These are phyloP conservation scores for Thielaviopsis ethacetica DNA, from an alignment of 2,329 filamentous ascomycete genomes.

Conservation along the genomic window DNA sequence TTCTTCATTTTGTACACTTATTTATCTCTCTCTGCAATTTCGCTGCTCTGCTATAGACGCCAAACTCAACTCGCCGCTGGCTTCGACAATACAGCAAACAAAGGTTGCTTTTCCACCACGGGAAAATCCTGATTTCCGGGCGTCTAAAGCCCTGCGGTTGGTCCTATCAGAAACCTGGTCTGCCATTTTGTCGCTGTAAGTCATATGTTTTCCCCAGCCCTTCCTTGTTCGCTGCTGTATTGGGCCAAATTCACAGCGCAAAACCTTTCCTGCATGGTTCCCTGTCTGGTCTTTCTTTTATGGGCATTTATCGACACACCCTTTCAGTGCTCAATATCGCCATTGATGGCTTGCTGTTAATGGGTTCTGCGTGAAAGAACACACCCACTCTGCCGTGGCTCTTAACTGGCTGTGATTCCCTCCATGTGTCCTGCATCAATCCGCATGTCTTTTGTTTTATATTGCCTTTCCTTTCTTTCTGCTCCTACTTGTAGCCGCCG, in stretches of 20 bases:
- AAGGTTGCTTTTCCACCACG: background rate
- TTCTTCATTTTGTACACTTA: too few species aligned
- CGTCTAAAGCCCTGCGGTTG: constrained; percentile 1
- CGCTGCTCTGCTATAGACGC: background rate
- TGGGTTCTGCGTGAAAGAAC: background rate
- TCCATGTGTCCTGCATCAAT: background rate
- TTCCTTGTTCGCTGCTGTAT: background rate
- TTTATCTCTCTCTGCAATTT: background rate
- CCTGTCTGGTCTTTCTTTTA: background rate
- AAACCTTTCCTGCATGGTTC: background rate
- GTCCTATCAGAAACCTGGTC: background rate
- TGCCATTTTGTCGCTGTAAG: background rate
- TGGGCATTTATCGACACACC: constrained; percentile 11
- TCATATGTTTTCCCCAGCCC: background rate
- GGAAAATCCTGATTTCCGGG: background rate
- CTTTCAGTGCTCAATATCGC: constrained; percentile 17
- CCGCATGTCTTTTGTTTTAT: background rate
- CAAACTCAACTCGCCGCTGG: background rate
- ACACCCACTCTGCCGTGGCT: background rate
- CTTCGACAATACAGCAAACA: background rate
- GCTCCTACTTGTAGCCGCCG: background rate
- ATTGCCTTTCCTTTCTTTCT: background rate
- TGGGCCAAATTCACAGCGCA: background rate
- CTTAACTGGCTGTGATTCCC: background rate
- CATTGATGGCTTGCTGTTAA: background rate